Percentiles rank a stretch among this genome's conserved stretches.
These are phyloP conservation scores for Larix kaempferi DNA, from an alignment of 75 land plant genomes.

Conservation along the genomic window DNA sequence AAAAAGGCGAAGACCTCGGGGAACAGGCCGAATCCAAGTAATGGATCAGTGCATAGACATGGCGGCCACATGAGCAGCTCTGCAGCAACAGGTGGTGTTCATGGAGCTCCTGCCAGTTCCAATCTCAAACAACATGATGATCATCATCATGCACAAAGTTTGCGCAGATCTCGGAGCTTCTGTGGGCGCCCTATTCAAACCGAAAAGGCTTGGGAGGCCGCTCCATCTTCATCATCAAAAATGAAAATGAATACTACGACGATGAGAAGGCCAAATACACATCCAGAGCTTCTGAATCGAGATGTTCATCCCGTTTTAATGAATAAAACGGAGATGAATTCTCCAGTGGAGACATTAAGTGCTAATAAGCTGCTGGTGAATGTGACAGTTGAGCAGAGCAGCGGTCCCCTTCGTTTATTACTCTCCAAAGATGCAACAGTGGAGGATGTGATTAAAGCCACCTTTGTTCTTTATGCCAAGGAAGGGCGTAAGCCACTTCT, in stretches of 20 bases:
- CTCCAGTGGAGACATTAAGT: neutral
- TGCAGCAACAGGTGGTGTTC: neutral
- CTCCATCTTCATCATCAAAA: neutral
- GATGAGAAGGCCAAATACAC: neutral
- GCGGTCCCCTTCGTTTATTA: neutral
- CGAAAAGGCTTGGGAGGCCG: neutral
- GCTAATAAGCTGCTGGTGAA: conserved; percentile 7
- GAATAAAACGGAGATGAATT: too few species aligned
- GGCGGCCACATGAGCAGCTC: too few species aligned
- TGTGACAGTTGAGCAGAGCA: conserved; percentile 10
- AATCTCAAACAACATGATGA: neutral
- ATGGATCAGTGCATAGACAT: neutral
- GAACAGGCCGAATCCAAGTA: neutral
- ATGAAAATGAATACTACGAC: neutral
- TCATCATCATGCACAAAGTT: neutral
- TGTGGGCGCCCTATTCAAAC: neutral
- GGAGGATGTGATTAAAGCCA: neutral
- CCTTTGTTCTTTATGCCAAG: neutral
- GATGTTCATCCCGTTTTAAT: neutral
- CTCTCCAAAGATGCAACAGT: neutral
- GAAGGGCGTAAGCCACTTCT: conserved; percentile 7
- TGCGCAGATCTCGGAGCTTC: neutral
- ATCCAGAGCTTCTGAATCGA: neutral
- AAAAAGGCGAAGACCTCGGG: neutral
- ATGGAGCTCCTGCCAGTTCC: neutral